Conservation (phyloP, 2,329 filamentous ascomycete species). For the Nigrospora sphaerica region DNA sequence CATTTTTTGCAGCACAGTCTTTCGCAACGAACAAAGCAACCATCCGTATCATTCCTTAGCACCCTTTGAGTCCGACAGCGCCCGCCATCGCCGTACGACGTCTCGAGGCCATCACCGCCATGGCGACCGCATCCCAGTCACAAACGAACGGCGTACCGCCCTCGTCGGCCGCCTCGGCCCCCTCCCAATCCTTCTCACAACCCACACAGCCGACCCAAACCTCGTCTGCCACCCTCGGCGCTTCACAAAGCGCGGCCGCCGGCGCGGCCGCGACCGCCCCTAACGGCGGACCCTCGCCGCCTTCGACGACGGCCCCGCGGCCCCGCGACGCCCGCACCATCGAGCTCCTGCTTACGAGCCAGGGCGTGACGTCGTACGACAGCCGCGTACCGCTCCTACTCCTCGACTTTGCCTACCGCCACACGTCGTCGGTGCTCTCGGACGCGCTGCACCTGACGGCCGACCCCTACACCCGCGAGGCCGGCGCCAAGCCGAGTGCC, state of each 20-base stretch:
- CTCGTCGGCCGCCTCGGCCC: slow-evolving; percentile 25
- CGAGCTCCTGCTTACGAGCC: slow-evolving; percentile 70
- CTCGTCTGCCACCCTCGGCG: slow-evolving; percentile 25
- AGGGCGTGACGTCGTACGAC: slow-evolving; percentile 75
- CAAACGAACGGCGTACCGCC: slow-evolving; percentile 47
- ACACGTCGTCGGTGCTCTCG: slow-evolving; percentile 64
- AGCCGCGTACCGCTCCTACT: slow-evolving; percentile 75
- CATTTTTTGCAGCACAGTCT: no score
- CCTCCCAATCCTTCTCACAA: slow-evolving; percentile 18
- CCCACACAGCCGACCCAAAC: slow-evolving; percentile 14
- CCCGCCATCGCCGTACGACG: no score
- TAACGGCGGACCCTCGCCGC: slow-evolving; percentile 18
- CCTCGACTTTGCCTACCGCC: slow-evolving; percentile 81
- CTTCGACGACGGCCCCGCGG: slow-evolving; percentile 39
- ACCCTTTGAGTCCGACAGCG: no score
- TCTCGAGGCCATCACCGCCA: slow-evolving; percentile 10
- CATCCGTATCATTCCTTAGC: no score
- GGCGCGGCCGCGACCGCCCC: slow-evolving; percentile 12
- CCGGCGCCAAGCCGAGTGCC: slow-evolving; percentile 43
- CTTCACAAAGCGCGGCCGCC: slow-evolving; percentile 13
- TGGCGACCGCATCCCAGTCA: slow-evolving; percentile 26
- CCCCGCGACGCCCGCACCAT: slow-evolving; percentile 75
- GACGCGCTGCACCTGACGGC: slow-evolving; percentile 63
- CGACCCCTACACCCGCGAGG: slow-evolving; percentile 59
- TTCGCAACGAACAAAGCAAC: no score